Conservation (phyloP, 106 monocot species). For the Dioscorea dumetorum region DNA sequence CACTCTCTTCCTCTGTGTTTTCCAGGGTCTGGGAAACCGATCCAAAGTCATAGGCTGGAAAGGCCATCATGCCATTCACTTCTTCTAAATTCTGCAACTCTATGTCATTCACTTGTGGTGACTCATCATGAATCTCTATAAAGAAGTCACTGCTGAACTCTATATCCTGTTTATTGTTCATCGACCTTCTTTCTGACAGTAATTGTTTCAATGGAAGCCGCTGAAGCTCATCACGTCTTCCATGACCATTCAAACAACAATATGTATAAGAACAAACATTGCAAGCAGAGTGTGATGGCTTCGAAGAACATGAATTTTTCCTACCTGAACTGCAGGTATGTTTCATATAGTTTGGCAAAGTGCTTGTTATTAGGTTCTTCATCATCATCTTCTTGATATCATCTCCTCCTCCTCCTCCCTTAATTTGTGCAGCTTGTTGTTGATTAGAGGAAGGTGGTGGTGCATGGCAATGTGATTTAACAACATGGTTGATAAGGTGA, state of each 20-base stretch:
- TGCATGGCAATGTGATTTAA: not conserved
- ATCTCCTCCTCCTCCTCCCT: not conserved
- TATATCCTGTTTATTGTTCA: conserved; percentile 26
- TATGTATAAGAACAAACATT: conserved; percentile 53
- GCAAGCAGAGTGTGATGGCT: conserved; percentile 11
- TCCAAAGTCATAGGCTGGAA: not conserved
- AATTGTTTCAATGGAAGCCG: conserved; percentile 25
- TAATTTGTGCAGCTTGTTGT: conserved; percentile 6
- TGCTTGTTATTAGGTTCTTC: not conserved
- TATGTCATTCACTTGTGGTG: not conserved
- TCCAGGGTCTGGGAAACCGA: no score
- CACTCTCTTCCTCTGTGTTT: not conserved
- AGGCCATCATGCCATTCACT: not conserved
- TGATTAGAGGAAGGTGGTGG: conserved; percentile 2
- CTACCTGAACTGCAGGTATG: conserved; percentile 54
- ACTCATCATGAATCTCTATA: conserved; percentile 9
- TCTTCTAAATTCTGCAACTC: not conserved
- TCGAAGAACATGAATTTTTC: conserved; percentile 17
- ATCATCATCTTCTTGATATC: conserved; percentile 24
- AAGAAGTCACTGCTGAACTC: conserved; percentile 6
- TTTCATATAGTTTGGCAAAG: conserved; percentile 52
- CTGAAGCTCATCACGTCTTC: conserved; percentile 14
- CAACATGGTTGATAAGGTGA: not conserved
- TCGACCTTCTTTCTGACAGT: conserved; percentile 16
- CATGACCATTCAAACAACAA: conserved; percentile 62